phyloP scores from a whole-genome alignment of 2,329 filamentous ascomycete species.

The Botrytis deweyae region DNA sequence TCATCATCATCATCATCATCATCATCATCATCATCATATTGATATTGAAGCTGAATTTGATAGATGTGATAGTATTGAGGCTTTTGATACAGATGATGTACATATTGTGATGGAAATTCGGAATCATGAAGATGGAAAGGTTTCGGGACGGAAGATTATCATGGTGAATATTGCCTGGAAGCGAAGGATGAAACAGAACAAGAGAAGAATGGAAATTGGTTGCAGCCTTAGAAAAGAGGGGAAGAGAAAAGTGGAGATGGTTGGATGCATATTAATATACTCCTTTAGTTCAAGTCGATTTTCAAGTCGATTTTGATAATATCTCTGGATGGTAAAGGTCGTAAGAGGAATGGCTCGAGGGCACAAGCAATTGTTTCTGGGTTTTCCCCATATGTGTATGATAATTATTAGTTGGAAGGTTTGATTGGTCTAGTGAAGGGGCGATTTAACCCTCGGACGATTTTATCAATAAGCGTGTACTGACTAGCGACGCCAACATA shows the following conservation, averaged over 20 bases:
- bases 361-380: neutral
- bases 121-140: slow-evolving; percentile 1
- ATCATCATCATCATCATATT: neutral
- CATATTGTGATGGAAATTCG: neutral
- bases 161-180: neutral
- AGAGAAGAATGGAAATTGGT: slow-evolving; percentile 1
- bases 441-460: neutral
- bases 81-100: slow-evolving; percentile 9
- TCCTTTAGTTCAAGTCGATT: neutral
- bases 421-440: neutral
- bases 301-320: neutral
- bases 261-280: neutral
- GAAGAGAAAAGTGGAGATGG: neutral
- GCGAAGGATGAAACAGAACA: slow-evolving; percentile 3
- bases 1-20: too few relatives aligned
- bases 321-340: neutral
- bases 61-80: slow-evolving; percentile 2
- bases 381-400: neutral
- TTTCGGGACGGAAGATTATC: neutral
- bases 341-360: neutral
- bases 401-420: neutral
- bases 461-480: neutral
- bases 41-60: neutral
- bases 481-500: neutral
- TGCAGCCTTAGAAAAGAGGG: neutral